Base-by-base conservation (phyloP, 2,329 filamentous ascomycete genomes). In the Onygenales sp. region DNA sequence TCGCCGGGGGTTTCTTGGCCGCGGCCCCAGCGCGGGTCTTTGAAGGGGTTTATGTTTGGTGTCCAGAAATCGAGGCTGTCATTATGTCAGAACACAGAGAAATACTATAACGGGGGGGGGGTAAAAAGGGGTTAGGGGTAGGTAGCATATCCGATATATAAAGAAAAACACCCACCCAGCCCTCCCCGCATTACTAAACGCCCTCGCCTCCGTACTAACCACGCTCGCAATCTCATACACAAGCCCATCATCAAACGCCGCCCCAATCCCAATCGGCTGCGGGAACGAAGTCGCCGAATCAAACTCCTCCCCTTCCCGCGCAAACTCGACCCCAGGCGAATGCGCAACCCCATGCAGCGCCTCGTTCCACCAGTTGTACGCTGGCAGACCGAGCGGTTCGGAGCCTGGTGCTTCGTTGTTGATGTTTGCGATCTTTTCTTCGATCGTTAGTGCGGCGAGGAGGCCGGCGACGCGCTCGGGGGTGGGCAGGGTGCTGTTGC, bases 21-120 rank as follows among this genome's bases (percentile, higher is more conserved):
- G 7, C 82, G 71, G 1, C 82, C 82, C 82, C 81, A 83, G 31
- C 83, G 70, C 0, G 82, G 82, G 60, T 84, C 81, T 39, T 77
- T 77, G 69, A 80, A 86, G 0, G 79, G 75, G 60, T 85, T 86
- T 64, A 86, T 82, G 60, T 86, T 85, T 0, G 84, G 84, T 0
- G 84, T 83, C 50, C 67, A 68, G 10, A 61, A 62, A 44, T 67
- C 63, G 7, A 68, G 53, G 2, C 66, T 64, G 44, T 59, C 8
- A 5, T 33, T 50, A 10, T 14, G 32, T 39, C 9, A 42, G 7
- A 8, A 47, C n/a, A 11, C 14, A 38, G 27, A 78, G 80, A 84
- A 61, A 17, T 10, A 13, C 8, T 14, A 14, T 17, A 14, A 2
- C 8, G 9, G 7, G 35, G 35, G 35, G 35, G 8, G 7, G 13